Base-by-base conservation (phyloP, 345 rosid genomes). In the Cardamine chenopodiifolia region DNA sequence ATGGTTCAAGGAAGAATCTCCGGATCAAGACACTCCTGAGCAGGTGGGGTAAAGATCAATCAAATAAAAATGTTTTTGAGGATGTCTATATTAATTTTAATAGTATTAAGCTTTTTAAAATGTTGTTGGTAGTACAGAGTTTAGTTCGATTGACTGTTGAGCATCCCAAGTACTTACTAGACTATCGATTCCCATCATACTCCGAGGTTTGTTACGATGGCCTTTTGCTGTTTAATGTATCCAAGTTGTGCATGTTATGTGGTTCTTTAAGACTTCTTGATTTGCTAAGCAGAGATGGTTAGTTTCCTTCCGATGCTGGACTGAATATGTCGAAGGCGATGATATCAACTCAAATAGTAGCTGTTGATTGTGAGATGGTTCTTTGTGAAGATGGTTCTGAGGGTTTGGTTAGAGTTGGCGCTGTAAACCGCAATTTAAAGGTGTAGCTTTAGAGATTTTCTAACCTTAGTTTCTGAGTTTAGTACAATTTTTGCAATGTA, bases 331-430 rank as follows among this genome's bases (percentile, higher is more conserved):
- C 83, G 32, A 80, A 79, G 79, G 54, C 60, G 70, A 62, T 72
- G 78, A 71, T 9, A 17, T 81, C 85, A 70, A 83, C 71, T 15
- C 12, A 26, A 7, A 75, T 93, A 75, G 2, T 83, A 37, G 96
- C 98, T 60, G 77, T 93, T 71, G 98, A 89, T 73, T 93, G 98
- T 82, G 98, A 91, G 89, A 93, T 91, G 98, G 96, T 93, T 79
- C 96, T 88, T 4, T 93, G 97, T 80, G 85, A 84, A 66, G 97
- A 88, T 88, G 96, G 97, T 20, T 84, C 88, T 35, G 97, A 93
- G 67, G 96, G 88, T 67, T 77, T 91, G 66, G 98, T 91, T 69
- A 83, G 78, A 78, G 90, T 88, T 20, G 92, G 90, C 48, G 88
- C 75, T 31, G 97, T 93, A 34, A 86, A 88, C 84, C 88, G 80